A percentile compares a stretch with the other conserved stretches of the same genome.
phyloP scores from a whole-genome alignment of 305 asterid species.

The Solanum hybrid region DNA sequence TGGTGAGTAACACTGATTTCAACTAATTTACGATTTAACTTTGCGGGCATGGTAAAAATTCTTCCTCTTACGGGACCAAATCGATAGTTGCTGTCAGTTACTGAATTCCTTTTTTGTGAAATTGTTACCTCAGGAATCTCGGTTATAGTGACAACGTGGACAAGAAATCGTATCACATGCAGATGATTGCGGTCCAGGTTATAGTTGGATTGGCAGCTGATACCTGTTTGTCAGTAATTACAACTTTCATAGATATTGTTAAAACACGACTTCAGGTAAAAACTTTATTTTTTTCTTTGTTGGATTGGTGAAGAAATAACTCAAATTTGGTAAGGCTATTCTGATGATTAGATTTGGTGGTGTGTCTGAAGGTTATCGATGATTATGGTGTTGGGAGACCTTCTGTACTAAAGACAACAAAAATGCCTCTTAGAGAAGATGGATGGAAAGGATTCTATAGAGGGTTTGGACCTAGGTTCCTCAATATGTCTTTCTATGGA shows the following conservation, averaged over 20 bases:
- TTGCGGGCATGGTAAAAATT: too few relatives aligned
- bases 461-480: slow-evolving; percentile 85
- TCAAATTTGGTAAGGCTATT: background rate
- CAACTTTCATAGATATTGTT: slow-evolving; percentile 75
- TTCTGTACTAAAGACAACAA: slow-evolving; percentile 64
- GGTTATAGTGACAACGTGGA: too few relatives aligned
- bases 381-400: slow-evolving; percentile 84
- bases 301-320: background rate
- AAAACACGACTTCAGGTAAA: slow-evolving; percentile 84
- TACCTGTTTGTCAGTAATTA: slow-evolving; percentile 68
- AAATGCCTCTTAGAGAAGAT: slow-evolving; percentile 60
- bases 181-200: slow-evolving; percentile 48
- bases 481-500: slow-evolving; percentile 50
- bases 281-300: background rate
- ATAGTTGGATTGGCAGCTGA: slow-evolving; percentile 77
- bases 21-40: too few relatives aligned
- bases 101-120: too few relatives aligned
- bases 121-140: too few relatives aligned
- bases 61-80: too few relatives aligned
- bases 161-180: too few relatives aligned
- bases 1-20: too few relatives aligned
- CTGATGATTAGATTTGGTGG: background rate
- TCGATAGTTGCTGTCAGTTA: too few relatives aligned
- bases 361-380: slow-evolving; percentile 59
- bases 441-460: slow-evolving; percentile 90